phyloP scores from a whole-genome alignment of 371 early-diverging fungal species.

The Nematocida sp. region DNA sequence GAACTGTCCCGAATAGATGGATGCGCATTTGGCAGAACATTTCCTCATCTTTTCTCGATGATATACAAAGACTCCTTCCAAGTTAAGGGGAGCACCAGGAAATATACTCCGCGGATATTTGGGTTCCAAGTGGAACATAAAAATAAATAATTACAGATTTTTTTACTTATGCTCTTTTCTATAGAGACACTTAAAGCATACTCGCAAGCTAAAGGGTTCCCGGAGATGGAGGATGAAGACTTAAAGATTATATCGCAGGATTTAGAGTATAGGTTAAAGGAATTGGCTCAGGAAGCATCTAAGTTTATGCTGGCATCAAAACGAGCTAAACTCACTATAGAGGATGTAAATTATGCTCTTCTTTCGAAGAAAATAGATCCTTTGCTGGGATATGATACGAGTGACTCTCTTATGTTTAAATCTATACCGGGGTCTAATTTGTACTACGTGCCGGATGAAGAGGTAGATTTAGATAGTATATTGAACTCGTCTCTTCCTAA shows the following conservation, averaged over 20 bases:
- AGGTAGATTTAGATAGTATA: conserved; percentile 83
- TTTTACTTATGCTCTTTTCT: conserved; percentile 66
- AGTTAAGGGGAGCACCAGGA: conserved; percentile 41
- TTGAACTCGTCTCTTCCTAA: conserved; percentile 82
- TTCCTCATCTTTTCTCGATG: conserved; percentile 87
- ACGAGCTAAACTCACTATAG: conserved; percentile 76
- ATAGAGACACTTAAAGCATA: conserved; percentile 66
- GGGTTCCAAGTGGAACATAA: conserved; percentile 53
- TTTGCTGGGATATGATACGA: conserved; percentile 81
- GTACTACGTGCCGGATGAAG: conserved; percentile 90
- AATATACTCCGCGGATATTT: conserved; percentile 53
- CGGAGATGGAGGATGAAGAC: conserved; percentile 80
- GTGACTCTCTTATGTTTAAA: conserved; percentile 72
- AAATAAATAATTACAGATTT: conserved; percentile 47
- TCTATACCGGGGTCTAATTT: conserved; percentile 68
- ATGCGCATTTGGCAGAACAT: conserved; percentile 89
- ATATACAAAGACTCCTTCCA: conserved; percentile 72
- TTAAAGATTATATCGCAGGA: conserved; percentile 82
- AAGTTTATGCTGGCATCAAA: conserved; percentile 95
- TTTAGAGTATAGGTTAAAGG: conserved; percentile 87
- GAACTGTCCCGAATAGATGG: conserved; percentile 77
- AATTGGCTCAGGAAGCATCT: conserved; percentile 86
- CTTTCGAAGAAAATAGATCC: conserved; percentile 91
- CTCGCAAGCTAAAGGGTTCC: conserved; percentile 82
- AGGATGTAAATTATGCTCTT: conserved; percentile 88